Evolutionary conservation across 192 early-diverging fungal genomes (phyloP).

Genomic region (Rhizophagus prolifer): DNA sequence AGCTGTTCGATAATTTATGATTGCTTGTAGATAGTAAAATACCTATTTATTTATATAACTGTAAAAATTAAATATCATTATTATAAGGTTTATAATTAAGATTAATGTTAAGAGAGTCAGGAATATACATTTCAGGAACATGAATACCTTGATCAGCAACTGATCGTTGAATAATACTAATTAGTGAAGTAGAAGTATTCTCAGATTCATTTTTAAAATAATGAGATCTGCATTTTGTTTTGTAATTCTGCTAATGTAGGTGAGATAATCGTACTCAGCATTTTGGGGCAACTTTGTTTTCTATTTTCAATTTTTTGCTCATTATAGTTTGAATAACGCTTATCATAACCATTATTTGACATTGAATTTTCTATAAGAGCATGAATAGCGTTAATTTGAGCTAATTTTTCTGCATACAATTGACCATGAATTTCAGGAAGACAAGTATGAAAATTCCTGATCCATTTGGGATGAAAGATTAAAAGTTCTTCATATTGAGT

Average conservation of each 20-base stretch:
- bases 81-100: too few species aligned
- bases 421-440: not conserved
- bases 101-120: not conserved
- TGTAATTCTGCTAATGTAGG: too few species aligned
- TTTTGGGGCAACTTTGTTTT: not conserved
- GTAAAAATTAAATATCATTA: too few species aligned
- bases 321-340: not conserved
- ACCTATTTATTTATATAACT: too few species aligned
- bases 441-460: not conserved
- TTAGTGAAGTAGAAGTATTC: not conserved
- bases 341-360: not conserved
- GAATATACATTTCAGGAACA: not conserved
- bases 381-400: not conserved
- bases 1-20: conserved; percentile 13
- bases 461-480: not conserved
- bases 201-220: not conserved
- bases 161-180: conserved; percentile 6
- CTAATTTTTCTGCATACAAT: not conserved
- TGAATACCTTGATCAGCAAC: not conserved
- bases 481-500: not conserved
- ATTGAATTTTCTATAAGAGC: not conserved
- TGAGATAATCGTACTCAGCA: too few species aligned
- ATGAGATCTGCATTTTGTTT: too few species aligned
- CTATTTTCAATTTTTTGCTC: conserved; percentile 5
- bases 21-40: conserved; percentile 16